A percentile compares a stretch with the other conserved stretches of the same genome.
Evolutionary conservation across 805 yeast species (phyloP).

Genomic region (Saccharomyces jurei): DNA sequence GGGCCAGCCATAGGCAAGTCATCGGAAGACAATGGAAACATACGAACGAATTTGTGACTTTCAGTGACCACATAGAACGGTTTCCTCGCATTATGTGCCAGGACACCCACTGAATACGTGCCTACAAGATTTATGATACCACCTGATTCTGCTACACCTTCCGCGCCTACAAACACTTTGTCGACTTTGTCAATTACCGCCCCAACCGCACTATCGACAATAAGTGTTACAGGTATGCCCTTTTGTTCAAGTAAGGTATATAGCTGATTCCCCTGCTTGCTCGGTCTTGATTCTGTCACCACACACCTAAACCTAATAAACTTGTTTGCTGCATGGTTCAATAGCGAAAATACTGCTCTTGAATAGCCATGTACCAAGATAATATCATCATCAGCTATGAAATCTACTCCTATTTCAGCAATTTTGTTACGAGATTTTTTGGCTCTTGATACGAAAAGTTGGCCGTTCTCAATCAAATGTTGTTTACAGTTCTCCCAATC

Average conservation of each 20-base stretch:
- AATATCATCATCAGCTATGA: constrained; percentile 87
- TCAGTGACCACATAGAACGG: constrained; percentile 94
- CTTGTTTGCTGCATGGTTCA: constrained; percentile 68
- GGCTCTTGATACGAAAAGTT: constrained; percentile 83
- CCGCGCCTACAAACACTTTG: constrained; percentile 94
- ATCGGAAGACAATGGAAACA: constrained; percentile 89
- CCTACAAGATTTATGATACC: constrained; percentile 96
- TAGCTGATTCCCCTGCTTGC: constrained; percentile 65
- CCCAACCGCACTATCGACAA: constrained; percentile 92
- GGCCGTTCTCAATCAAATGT: constrained; percentile 89
- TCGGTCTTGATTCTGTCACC: constrained; percentile 89
- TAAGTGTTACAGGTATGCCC: constrained; percentile 79
- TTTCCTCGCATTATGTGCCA: constrained; percentile 82
- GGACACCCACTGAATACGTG: constrained; percentile 86
- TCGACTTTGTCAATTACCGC: constrained; percentile 84
- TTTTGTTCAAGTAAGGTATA: constrained; percentile 56
- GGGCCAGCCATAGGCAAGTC: constrained; percentile 64
- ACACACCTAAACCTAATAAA: constrained; percentile 79
- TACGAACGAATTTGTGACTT: constrained; percentile 89
- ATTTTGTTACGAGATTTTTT: constrained; percentile 81
- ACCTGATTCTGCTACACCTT: constrained; percentile 98
- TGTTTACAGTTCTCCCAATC: constrained; percentile 93
- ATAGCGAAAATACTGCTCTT: constrained; percentile 75
- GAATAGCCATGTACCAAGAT: constrained; percentile 86
- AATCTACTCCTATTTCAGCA: constrained; percentile 80